A percentile compares a stretch with the other conserved stretches of the same genome.
Evolutionary conservation across 139 green algal species (phyloP).

Genomic region (Ulvella scutata): DNA sequence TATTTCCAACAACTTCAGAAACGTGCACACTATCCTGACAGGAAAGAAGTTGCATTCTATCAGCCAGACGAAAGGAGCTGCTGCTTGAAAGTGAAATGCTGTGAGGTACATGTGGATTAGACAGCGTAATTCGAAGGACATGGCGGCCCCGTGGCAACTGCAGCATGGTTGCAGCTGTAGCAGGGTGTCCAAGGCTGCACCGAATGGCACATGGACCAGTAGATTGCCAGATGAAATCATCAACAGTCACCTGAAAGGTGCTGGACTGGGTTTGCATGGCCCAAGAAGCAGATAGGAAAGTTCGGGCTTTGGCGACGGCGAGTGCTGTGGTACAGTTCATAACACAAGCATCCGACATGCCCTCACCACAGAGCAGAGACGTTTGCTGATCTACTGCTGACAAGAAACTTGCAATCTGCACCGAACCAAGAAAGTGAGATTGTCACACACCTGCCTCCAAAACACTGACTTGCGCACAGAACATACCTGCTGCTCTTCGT

Average conservation of each 20-base stretch:
- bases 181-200: conserved; percentile 8
- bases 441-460: no score
- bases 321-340: no score
- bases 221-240: conserved; percentile 18
- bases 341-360: no score
- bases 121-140: conserved; percentile 27
- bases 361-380: no score
- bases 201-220: not conserved
- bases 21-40: no score
- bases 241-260: conserved; percentile 14
- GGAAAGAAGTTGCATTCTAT: no score
- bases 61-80: no score
- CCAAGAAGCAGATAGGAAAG: not conserved
- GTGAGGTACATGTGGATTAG: no score
- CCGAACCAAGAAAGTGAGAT: no score
- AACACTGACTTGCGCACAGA: not conserved
- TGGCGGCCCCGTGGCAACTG: conserved; percentile 38
- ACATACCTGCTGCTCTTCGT: not conserved
- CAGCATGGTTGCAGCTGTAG: conserved; percentile 23
- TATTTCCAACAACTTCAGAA: not conserved
- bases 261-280: not conserved
- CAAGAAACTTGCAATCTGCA: not conserved
- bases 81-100: no score
- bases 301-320: not conserved
- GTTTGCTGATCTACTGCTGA: no score